Percentiles rank a stretch among this genome's conserved stretches.
phyloP scores from a whole-genome alignment of 805 yeast species.

The Sugiyamaella smithiae region DNA sequence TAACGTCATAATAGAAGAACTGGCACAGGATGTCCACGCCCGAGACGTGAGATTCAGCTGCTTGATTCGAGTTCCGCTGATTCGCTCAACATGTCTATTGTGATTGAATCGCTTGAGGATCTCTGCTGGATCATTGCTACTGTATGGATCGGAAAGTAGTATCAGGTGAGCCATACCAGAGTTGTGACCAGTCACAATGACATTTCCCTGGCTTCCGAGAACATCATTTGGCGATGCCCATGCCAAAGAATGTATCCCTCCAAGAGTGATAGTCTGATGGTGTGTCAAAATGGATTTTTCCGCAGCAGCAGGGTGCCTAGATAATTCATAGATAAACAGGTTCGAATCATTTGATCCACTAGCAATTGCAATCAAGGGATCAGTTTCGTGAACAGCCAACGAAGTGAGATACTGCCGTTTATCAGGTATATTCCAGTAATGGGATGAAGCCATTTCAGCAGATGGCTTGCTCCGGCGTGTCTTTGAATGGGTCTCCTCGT shows the following conservation, averaged over 20 bases:
- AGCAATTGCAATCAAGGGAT: slow-evolving; percentile 53
- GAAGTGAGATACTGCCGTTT: slow-evolving; percentile 33
- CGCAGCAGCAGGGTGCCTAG: slow-evolving; percentile 23
- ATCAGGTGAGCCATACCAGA: slow-evolving; percentile 73
- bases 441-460: slow-evolving; percentile 1
- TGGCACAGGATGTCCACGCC: slow-evolving; percentile 44
- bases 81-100: slow-evolving; percentile 49
- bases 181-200: slow-evolving; percentile 63
- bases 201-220: slow-evolving; percentile 44
- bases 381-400: slow-evolving; percentile 35
- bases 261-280: slow-evolving; percentile 56
- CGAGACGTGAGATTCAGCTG: slow-evolving; percentile 39
- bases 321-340: slow-evolving; percentile 52
- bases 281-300: slow-evolving; percentile 43
- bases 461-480: neutral
- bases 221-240: slow-evolving; percentile 39
- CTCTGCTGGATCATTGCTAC: slow-evolving; percentile 57
- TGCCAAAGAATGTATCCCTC: slow-evolving; percentile 47
- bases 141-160: slow-evolving; percentile 55
- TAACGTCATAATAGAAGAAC: slow-evolving; percentile 53
- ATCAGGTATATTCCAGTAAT: slow-evolving; percentile 41
- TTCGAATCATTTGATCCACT: slow-evolving; percentile 48
- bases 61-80: slow-evolving; percentile 32
- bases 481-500: neutral
- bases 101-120: slow-evolving; percentile 79